Conservation (phyloP, 495 filamentous ascomycete genomes). For the Hyphodiscus hymeniophilus region DNA sequence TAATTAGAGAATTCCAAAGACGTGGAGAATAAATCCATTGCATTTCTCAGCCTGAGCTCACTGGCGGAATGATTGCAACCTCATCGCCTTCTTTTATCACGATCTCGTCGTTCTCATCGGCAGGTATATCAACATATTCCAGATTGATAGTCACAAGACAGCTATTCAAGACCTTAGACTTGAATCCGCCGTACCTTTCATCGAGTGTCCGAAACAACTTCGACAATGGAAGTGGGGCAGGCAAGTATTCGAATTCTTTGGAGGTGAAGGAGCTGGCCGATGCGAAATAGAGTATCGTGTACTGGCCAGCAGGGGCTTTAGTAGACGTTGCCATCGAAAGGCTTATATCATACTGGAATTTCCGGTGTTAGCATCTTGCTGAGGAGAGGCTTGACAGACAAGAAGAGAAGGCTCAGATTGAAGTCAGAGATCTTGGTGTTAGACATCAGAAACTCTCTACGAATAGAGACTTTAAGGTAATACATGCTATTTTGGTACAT, state of each 20-base stretch:
- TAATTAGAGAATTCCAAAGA: too few relatives aligned
- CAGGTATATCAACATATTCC: conserved; percentile 70
- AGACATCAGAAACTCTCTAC: conserved; percentile 27
- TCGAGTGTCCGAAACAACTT: conserved; percentile 69
- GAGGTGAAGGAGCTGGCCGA: conserved; percentile 64
- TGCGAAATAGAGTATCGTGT: conserved; percentile 85
- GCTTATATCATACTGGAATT: background rate
- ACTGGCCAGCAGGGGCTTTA: conserved; percentile 46
- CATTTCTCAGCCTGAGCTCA: conserved; percentile 62
- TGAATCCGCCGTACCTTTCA: conserved; percentile 71
- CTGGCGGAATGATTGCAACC: conserved; percentile 94
- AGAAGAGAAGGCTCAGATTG: background rate
- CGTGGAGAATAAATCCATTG: background rate
- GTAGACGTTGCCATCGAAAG: conserved; percentile 25
- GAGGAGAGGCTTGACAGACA: background rate
- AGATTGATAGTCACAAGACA: conserved; percentile 82
- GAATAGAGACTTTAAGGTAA: conserved; percentile 51
- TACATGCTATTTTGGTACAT: conserved; percentile 54
- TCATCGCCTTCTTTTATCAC: conserved; percentile 75
- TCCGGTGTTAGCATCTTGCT: background rate
- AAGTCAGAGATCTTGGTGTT: conserved; percentile 55
- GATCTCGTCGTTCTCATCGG: conserved; percentile 25
- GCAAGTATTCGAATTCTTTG: conserved; percentile 60
- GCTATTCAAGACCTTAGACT: conserved; percentile 58
- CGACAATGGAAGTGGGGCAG: conserved; percentile 60